Evolutionary conservation across 306 rosid species (phyloP).

Genomic region (Benincasa hispida): DNA sequence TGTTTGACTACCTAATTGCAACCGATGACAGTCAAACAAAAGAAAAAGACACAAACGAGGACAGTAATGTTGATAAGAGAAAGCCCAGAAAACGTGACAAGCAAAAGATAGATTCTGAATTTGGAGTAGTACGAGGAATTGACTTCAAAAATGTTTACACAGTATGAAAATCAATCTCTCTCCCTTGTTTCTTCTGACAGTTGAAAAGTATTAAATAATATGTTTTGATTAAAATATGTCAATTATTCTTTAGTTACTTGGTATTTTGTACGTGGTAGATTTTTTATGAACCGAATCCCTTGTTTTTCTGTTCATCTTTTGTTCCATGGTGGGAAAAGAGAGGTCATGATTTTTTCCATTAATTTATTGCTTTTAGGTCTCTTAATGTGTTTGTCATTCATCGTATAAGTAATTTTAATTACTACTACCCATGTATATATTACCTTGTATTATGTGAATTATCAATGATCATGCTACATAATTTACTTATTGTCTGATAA

Average conservation of each 20-base stretch:
- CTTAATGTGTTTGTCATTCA: background rate
- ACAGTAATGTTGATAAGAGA: slow-evolving; percentile 25
- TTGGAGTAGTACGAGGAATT: slow-evolving; percentile 91
- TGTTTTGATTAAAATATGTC: background rate
- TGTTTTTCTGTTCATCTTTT: background rate
- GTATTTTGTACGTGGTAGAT: background rate
- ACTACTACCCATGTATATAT: background rate
- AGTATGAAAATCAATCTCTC: slow-evolving; percentile 32
- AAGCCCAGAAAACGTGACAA: slow-evolving; percentile 37
- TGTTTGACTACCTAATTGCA: slow-evolving; percentile 89
- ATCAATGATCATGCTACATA: background rate
- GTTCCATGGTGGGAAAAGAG: background rate
- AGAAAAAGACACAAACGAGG: slow-evolving; percentile 48
- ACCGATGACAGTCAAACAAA: slow-evolving; percentile 65
- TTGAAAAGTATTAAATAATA: background rate
- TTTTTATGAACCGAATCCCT: background rate
- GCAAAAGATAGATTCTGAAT: slow-evolving; percentile 70
- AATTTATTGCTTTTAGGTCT: background rate
- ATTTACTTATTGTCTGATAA: background rate
- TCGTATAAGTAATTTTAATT: background rate
- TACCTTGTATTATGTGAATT: background rate
- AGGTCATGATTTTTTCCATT: background rate
- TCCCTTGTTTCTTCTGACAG: background rate
- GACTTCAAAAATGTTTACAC: slow-evolving; percentile 90
- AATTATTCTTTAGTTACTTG: background rate